Evolutionary conservation across 1,284 basidiomycete species (phyloP).

Genomic region (Trichosporon sp.): DNA sequence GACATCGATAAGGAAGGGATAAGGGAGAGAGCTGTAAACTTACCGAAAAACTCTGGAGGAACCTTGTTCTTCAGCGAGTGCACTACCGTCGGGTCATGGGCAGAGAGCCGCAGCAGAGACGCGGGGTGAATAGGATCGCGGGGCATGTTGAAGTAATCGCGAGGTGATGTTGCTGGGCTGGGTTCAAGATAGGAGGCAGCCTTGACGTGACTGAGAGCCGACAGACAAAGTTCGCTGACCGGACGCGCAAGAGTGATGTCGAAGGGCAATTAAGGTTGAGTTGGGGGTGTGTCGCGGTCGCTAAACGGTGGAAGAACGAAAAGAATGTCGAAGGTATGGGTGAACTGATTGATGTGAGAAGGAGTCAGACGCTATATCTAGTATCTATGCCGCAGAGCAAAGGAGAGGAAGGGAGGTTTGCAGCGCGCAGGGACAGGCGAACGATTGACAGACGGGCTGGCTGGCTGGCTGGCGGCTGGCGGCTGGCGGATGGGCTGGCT

Average conservation of each 20-base stretch:
- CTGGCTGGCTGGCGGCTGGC: background rate
- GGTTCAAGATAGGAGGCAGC: background rate
- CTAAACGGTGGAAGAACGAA: background rate
- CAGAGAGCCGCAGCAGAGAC: conserved; percentile 61
- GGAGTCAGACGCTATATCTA: background rate
- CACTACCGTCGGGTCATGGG: conserved; percentile 63
- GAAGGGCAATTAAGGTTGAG: background rate
- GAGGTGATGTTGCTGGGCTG: background rate
- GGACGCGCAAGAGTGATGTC: background rate
- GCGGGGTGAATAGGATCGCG: conserved; percentile 49
- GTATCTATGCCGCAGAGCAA: background rate
- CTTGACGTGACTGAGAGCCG: background rate
- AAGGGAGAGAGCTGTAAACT: conserved; percentile 37
- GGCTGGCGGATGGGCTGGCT: background rate
- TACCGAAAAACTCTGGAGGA: conserved; percentile 61
- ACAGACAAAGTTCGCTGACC: background rate
- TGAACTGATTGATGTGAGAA: background rate
- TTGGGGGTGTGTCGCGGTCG: background rate
- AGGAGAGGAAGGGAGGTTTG: background rate
- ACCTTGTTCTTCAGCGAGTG: conserved; percentile 40
- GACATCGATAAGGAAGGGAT: background rate
- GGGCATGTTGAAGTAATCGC: conserved; percentile 2
- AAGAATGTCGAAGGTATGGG: background rate
- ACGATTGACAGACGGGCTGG: background rate
- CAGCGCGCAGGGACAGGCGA: background rate